phyloP scores from a whole-genome alignment of 73 alveolate species.

The Blepharisma japonicum region DNA sequence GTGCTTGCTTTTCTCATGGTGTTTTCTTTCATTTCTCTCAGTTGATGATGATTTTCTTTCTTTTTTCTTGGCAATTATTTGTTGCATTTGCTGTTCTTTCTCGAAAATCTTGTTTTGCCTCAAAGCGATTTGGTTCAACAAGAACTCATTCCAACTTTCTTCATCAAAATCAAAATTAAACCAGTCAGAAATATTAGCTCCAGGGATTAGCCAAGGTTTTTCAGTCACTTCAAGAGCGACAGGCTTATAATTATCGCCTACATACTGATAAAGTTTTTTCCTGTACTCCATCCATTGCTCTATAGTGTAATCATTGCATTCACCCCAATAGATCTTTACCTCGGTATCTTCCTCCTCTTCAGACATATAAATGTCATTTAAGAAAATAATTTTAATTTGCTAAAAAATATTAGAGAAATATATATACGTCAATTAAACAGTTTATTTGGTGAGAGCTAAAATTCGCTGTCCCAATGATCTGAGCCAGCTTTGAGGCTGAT shows the following conservation, averaged over 20 bases:
- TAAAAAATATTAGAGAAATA: too few species aligned
- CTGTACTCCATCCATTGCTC: conserved; percentile 29
- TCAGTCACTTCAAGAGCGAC: neutral
- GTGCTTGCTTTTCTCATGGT: too few species aligned
- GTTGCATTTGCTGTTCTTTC: conserved; percentile 18
- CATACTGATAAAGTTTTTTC: neutral
- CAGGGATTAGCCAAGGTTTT: conserved; percentile 23
- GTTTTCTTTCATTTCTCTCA: too few species aligned
- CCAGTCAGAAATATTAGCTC: conserved; percentile 22
- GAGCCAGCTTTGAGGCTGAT: too few species aligned
- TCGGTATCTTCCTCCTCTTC: conserved; percentile 23
- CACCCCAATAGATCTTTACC: conserved; percentile 19
- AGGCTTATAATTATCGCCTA: conserved; percentile 5
- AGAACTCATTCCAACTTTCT: conserved; percentile 12
- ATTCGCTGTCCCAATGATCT: too few species aligned
- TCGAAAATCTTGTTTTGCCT: neutral
- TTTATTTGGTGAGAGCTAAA: too few species aligned
- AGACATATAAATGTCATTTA: neutral
- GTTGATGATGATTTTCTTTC: too few species aligned
- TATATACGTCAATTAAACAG: too few species aligned
- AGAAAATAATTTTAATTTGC: too few species aligned
- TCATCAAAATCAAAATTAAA: conserved; percentile 15
- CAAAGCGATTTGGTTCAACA: conserved; percentile 6
- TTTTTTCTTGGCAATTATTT: too few species aligned
- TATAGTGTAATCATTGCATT: conserved; percentile 13